phyloP scores from a whole-genome alignment of 2,329 filamentous ascomycete genomes.

The Ophiostoma novo-ulmi region DNA sequence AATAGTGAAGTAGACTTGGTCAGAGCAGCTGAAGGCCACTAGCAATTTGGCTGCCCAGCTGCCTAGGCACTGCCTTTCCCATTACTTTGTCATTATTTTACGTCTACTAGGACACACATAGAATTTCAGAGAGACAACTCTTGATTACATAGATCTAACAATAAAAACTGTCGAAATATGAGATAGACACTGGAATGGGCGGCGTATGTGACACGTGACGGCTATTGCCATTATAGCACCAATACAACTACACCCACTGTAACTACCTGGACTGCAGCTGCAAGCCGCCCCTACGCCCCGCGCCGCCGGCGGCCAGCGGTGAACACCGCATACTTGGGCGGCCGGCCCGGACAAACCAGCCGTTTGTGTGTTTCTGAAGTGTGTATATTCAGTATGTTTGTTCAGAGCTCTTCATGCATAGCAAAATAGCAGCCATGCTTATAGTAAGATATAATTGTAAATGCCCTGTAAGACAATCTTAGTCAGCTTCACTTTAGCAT shows the following conservation, averaged over 20 bases:
- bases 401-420: not conserved
- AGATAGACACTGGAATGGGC: not conserved
- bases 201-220: not conserved
- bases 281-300: constrained; percentile 8
- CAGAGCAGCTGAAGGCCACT: not conserved
- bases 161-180: too few species aligned
- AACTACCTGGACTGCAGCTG: not conserved
- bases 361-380: not conserved
- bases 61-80: not conserved
- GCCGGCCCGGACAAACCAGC: not conserved
- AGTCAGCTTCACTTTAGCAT: too few species aligned
- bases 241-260: not conserved
- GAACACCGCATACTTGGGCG: not conserved
- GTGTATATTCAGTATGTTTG: not conserved
- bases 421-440: not conserved
- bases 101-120: not conserved
- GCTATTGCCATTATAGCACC: not conserved
- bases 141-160: too few species aligned
- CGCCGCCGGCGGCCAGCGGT: constrained; percentile 16
- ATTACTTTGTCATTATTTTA: not conserved
- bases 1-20: not conserved
- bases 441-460: too few species aligned
- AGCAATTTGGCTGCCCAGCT: not conserved
- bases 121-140: not conserved
- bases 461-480: too few species aligned